Percentiles rank a stretch among this genome's conserved stretches.
phyloP scores from a whole-genome alignment of 1,284 basidiomycete species.

The Trichosporon sp. region DNA sequence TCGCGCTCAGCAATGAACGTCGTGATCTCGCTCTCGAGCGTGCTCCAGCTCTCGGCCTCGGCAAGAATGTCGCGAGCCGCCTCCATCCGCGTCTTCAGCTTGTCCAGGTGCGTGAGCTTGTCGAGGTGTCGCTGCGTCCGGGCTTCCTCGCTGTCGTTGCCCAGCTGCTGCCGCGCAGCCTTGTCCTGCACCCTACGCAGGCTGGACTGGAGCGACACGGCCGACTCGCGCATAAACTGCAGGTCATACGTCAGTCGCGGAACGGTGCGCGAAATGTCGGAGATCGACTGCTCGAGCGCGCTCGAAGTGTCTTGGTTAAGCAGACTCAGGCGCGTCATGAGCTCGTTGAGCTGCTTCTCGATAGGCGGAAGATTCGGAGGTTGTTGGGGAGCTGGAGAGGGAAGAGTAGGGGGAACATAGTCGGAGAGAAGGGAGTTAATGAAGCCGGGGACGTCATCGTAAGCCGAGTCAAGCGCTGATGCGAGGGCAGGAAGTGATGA shows the following conservation, averaged over 20 bases:
- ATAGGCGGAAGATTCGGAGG: conserved; percentile 65
- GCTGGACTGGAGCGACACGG: conserved; percentile 69
- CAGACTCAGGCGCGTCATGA: conserved; percentile 76
- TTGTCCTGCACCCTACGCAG: conserved; percentile 63
- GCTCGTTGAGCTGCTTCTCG: conserved; percentile 70
- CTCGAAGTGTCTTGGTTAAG: conserved; percentile 82
- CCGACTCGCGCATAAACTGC: conserved; percentile 91
- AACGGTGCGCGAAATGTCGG: conserved; percentile 83
- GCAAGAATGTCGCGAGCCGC: conserved; percentile 78
- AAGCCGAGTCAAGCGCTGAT: conserved; percentile 45
- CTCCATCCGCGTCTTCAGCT: conserved; percentile 80
- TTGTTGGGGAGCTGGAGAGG: conserved; percentile 29
- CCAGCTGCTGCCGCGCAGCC: conserved; percentile 54
- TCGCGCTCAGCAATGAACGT: conserved; percentile 71
- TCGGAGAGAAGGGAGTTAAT: conserved; percentile 51
- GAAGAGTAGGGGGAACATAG: conserved; percentile 34
- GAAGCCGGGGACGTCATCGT: conserved; percentile 50
- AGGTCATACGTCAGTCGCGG: conserved; percentile 88
- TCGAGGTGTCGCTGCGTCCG: conserved; percentile 61
- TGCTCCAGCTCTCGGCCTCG: conserved; percentile 92
- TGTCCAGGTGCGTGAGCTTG: conserved; percentile 74
- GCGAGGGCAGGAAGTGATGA: conserved; percentile 46
- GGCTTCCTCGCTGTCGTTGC: conserved; percentile 36
- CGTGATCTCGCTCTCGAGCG: conserved; percentile 85
- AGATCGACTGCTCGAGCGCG: conserved; percentile 79